A percentile compares a stretch with the other conserved stretches of the same genome.
Conservation (phyloP, 345 rosid species). For the Arabidopsis thaliana region DNA sequence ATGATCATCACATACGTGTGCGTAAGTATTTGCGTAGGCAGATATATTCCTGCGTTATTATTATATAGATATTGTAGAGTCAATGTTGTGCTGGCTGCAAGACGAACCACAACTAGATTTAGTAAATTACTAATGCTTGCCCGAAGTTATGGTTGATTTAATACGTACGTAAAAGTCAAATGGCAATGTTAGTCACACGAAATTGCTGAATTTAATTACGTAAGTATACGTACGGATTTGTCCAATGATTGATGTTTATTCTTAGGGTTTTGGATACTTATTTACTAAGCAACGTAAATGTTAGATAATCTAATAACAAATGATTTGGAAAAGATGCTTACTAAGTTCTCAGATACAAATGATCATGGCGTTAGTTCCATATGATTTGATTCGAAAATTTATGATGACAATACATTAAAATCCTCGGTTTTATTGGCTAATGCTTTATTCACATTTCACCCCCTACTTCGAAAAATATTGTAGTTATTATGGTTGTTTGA, state of each 20-base stretch:
- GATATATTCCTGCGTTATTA: neutral
- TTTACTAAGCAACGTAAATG: conserved; percentile 25
- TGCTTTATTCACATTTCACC: neutral
- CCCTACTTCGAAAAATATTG: neutral
- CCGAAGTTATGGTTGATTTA: conserved; percentile 29
- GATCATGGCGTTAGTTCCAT: neutral
- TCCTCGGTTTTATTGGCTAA: conserved; percentile 14
- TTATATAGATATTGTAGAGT: conserved; percentile 20
- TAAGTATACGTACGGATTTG: conserved; percentile 17
- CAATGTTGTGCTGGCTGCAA: conserved; percentile 37
- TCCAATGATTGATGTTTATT: conserved; percentile 34
- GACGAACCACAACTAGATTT: conserved; percentile 18
- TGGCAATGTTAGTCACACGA: conserved; percentile 25
- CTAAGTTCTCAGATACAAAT: too few relatives aligned
- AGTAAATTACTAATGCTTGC: neutral
- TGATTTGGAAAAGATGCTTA: conserved; percentile 32
- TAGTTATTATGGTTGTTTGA: neutral
- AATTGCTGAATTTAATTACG: conserved; percentile 10
- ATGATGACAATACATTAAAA: neutral
- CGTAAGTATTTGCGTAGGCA: neutral
- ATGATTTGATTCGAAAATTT: neutral
- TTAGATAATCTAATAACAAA: conserved; percentile 21
- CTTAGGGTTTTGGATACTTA: conserved; percentile 9
- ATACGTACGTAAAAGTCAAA: conserved; percentile 35
- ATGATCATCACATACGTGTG: conserved; percentile 25